Evolutionary conservation across 176 grass and related monocot genomes (phyloP).

Genomic region (Bonia amplexicaulis): DNA sequence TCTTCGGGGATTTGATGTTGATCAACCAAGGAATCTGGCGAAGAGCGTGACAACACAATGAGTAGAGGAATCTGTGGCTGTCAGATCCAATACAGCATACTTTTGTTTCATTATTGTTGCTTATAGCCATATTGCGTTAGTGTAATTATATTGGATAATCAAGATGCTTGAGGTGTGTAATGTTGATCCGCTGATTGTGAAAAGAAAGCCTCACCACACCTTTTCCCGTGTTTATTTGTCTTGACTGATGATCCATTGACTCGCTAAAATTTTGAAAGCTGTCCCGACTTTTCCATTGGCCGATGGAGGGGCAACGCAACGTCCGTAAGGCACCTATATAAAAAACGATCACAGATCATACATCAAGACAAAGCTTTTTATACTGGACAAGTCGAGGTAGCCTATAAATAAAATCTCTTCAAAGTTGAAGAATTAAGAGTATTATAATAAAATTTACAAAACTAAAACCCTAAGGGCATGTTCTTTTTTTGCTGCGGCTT

Average conservation of each 20-base stretch:
- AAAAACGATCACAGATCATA: no score
- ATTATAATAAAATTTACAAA: no score
- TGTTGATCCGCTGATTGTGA: not conserved
- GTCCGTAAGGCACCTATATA: not conserved
- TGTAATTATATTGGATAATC: not conserved
- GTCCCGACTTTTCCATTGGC: not conserved
- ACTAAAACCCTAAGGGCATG: no score
- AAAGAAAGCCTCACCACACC: not conserved
- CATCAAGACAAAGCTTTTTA: no score
- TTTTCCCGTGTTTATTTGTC: not conserved
- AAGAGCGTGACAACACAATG: conserved; percentile 81
- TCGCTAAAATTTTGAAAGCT: not conserved
- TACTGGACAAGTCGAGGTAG: no score
- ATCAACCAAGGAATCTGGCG: conserved; percentile 83
- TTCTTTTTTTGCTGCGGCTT: no score
- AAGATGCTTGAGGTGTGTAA: not conserved
- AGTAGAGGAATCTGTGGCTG: not conserved
- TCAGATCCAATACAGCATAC: not conserved
- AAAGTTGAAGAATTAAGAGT: no score
- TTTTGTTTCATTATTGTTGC: not conserved
- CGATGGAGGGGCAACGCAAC: not conserved
- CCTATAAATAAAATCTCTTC: no score
- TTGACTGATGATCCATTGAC: not conserved
- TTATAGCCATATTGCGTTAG: not conserved
- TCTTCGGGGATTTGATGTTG: conserved; percentile 62